Conservation (phyloP, 805 yeast genomes). For the Blastobotrys muscicola region DNA sequence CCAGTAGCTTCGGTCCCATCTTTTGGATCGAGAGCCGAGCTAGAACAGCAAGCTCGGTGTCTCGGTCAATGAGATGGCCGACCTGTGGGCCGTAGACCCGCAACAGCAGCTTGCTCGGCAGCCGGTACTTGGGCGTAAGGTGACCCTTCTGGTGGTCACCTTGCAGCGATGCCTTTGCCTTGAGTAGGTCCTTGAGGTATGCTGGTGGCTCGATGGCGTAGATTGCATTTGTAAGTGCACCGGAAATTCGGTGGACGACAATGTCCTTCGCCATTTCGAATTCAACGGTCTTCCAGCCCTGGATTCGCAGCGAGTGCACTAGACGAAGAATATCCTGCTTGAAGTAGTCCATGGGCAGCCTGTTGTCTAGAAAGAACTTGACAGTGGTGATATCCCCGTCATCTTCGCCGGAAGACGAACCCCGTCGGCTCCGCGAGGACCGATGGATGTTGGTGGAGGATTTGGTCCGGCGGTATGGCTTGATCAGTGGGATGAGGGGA, state of each 20-base stretch:
- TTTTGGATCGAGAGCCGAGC: slow-evolving; percentile 63
- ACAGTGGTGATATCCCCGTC: slow-evolving; percentile 25
- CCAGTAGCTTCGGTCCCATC: slow-evolving; percentile 83
- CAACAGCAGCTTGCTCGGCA: slow-evolving; percentile 55
- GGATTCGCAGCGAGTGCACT: slow-evolving; percentile 51
- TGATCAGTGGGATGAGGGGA: too few species aligned
- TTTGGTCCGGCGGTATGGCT: too few species aligned
- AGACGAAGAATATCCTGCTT: slow-evolving; percentile 68
- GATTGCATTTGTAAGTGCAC: slow-evolving; percentile 89
- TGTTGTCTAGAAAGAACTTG: slow-evolving; percentile 56
- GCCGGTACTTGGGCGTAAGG: slow-evolving; percentile 21
- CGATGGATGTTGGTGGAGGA: too few species aligned
- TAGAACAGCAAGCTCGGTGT: slow-evolving; percentile 62
- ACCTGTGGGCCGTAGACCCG: slow-evolving; percentile 86
- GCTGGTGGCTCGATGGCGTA: slow-evolving; percentile 60
- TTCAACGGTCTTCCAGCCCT: slow-evolving; percentile 65
- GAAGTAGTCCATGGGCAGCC: slow-evolving; percentile 75
- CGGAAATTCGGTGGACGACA: slow-evolving; percentile 60
- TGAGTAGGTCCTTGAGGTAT: slow-evolving; percentile 27
- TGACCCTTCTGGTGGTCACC: slow-evolving; percentile 10
- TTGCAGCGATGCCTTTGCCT: slow-evolving; percentile 11
- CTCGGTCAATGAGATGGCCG: slow-evolving; percentile 77
- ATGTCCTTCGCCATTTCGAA: slow-evolving; percentile 34
- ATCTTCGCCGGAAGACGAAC: not conserved
- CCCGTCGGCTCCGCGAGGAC: too few species aligned